phyloP scores from a whole-genome alignment of 345 rosid species.

The Gossypium stocksii region DNA sequence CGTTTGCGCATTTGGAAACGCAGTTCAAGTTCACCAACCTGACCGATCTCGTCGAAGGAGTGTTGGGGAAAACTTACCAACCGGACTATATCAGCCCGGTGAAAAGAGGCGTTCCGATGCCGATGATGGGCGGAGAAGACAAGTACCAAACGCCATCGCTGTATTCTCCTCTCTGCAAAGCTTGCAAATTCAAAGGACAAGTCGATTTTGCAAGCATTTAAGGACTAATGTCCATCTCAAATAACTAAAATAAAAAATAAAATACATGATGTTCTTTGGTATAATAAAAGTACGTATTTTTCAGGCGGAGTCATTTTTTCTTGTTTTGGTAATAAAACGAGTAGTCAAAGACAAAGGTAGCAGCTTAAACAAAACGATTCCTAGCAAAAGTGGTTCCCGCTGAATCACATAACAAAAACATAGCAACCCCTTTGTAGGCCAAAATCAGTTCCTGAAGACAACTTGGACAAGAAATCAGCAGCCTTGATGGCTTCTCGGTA shows the following conservation, averaged over 20 bases:
- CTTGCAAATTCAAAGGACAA: slow-evolving; percentile 55
- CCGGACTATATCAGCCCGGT: slow-evolving; percentile 59
- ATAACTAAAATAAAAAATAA: not conserved
- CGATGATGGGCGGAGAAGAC: slow-evolving; percentile 83
- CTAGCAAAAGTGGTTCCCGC: too few species aligned
- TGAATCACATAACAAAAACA: too few species aligned
- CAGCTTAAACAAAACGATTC: too few species aligned
- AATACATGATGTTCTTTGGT: not conserved
- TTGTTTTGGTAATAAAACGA: too few species aligned
- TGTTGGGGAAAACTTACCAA: slow-evolving; percentile 73
- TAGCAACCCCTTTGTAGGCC: too few species aligned
- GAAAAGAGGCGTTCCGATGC: slow-evolving; percentile 72
- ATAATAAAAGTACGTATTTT: too few species aligned
- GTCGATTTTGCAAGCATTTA: slow-evolving; percentile 28
- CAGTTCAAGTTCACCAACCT: slow-evolving; percentile 61
- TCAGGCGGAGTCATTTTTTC: too few species aligned
- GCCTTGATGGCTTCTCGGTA: too few species aligned
- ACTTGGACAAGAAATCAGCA: too few species aligned
- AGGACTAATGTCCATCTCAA: not conserved
- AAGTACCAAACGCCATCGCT: slow-evolving; percentile 71
- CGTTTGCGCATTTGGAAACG: slow-evolving; percentile 79
- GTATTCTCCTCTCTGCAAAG: slow-evolving; percentile 51
- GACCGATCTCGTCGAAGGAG: slow-evolving; percentile 60
- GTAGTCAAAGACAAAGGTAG: too few species aligned
- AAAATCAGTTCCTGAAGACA: too few species aligned